Evolutionary conservation across 768 basidiomycete species (phyloP), one percentile per base, ranked within the genome.

Genomic region (Amylocystis lapponica): DNA sequence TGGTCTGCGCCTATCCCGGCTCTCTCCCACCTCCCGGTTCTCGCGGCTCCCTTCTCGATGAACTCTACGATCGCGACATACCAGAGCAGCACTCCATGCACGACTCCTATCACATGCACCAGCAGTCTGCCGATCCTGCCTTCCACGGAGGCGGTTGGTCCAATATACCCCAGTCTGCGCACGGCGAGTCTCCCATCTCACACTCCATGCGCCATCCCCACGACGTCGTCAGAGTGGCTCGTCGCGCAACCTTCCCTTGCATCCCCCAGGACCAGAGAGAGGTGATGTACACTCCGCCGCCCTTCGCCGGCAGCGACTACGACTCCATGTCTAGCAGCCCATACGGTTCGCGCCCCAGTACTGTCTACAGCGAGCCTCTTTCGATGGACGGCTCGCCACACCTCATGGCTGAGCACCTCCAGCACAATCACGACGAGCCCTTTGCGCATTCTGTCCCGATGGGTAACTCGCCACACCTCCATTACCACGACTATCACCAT

Each of bases 241-340:
- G 86, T 37, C 73, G 86, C 47, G 80, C 81, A 1, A 88, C 86
- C 0, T 87, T 78, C 63, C 86, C 86, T 35, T 82, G 80, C 56
- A 83, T 83, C 39, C 75, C 83, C 32, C 82, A 86, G 51, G 86
- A 90, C 63, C 72, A 75, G 45, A 71, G 74, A 39, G 73, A 76
- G 51, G 40, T 53, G 25, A 46, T 51, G 39, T 60, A 45, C 48
- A 67, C 57, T 69, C 69, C 55, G 63, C 66, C 60, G 58, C 65
- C 70, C 20, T 74, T 75, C 57, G 59, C 71, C 46, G 62, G 49
- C 61, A 65, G 62, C 42, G 68, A 72, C 48, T 70, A 71, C 37
- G 70, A 70, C 39, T 56, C 58, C 38, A 43, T 57, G 44, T 40
- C 50, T 35, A 48, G 56, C 34, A 54, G 52, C 40, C 55, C 61